Evolutionary conservation across 208 protist species (phyloP).

Genomic region (Strigomonas galati): DNA sequence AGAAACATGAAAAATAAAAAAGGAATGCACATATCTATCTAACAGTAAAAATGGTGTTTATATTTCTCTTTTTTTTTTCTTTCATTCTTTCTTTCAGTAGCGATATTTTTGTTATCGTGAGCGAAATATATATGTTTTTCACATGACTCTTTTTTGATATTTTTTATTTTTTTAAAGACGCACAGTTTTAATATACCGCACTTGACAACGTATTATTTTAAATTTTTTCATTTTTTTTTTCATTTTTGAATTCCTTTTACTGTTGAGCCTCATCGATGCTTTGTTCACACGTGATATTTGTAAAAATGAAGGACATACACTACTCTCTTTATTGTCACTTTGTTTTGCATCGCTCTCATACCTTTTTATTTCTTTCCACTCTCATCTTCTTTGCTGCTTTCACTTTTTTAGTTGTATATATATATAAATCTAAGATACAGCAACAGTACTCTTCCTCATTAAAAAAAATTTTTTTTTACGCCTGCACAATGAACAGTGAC

Average conservation of each 20-base stretch:
- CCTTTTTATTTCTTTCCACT: no score
- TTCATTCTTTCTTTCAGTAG: not conserved
- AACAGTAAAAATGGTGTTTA: no score
- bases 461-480: not conserved
- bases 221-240: conserved; percentile 10
- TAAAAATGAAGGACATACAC: not conserved
- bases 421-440: no score
- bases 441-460: no score
- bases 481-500: no score
- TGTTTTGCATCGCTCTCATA: not conserved
- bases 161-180: conserved; percentile 4
- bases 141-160: not conserved
- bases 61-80: conserved; percentile 17
- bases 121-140: not conserved
- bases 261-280: no score
- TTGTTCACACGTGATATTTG: not conserved
- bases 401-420: no score
- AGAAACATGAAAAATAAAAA: conserved; percentile 2
- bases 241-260: not conserved
- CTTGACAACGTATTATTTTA: conserved; percentile 1
- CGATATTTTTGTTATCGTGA: conserved; percentile 6
- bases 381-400: no score
- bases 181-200: not conserved
- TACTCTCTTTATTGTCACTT: not conserved
- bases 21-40: no score